phyloP scores from a whole-genome alignment of 2,329 filamentous ascomycete genomes.

The Talaromyces atroroseus region DNA sequence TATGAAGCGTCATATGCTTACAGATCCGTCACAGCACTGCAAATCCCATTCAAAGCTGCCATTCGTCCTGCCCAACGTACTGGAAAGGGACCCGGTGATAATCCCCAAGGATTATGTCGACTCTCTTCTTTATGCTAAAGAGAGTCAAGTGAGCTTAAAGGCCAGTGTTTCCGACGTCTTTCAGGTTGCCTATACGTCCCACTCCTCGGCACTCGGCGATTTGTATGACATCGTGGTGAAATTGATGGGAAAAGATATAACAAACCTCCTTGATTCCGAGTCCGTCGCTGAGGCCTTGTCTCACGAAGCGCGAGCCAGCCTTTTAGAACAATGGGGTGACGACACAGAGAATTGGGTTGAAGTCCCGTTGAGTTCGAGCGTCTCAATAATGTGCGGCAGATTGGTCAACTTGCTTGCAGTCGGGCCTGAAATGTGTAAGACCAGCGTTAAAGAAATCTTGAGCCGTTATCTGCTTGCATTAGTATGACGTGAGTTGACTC shows the following conservation, averaged over 20 bases:
- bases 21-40: background rate
- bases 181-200: background rate
- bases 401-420: background rate
- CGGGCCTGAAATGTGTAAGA: background rate
- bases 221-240: background rate
- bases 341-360: background rate
- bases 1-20: background rate
- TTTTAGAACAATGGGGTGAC: background rate
- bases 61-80: background rate
- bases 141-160: background rate
- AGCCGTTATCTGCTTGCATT: no score
- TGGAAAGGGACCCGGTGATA: background rate
- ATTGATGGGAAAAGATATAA: background rate
- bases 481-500: no score
- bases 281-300: background rate
- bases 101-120: background rate
- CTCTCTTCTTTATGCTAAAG: background rate
- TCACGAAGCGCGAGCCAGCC: background rate
- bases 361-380: background rate
- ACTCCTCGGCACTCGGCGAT: background rate
- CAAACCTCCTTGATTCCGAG: background rate
- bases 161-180: background rate
- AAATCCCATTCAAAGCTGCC: background rate
- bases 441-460: background rate
- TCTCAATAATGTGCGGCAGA: background rate